Evolutionary conservation across 352 stramenopile genomes (phyloP), one percentile per base, ranked within the genome.

Genomic region (Globisporangium abappressorium): DNA sequence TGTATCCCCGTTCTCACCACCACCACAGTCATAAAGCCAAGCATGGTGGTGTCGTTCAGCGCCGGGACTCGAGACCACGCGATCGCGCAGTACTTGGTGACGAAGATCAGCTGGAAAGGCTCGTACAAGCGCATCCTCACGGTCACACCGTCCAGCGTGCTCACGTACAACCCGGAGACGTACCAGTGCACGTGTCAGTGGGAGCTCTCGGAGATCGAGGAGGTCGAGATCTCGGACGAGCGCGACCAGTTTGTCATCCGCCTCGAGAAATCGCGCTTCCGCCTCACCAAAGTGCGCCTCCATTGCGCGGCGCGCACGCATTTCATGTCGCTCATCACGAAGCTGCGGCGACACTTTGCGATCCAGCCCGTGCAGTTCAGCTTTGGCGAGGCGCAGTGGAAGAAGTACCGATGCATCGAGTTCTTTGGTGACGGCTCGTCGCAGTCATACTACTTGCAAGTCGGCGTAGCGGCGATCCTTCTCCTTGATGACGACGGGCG

Each of bases 171-270:
- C 65, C 77, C 77, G 0, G 81, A 91, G 58, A 85, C 81, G 55
- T 91, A 87, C 62, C 68, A 77, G 57, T 91, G 85, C 77, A 91
- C 85, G 30, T 81, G 87, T 61, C 78, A 88, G 38, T 93, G 84
- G 84, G 77, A 87, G 18, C 79, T 91, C 58, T 72, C 65, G 12
- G 79, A 90, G 53, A 89, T 93, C 63, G 79, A 78, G 24, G 73
- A 74, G 51, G 73, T 90, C 12, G 80, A 90, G 61, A 54, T 84
- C 28, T 69, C 65, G 3, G 36, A 49, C 2, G 75, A 77, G 49
- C 70, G 69, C 0, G 75, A 89, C 62, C 80, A 83, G 66, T 91
- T 92, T 41, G 61, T 91, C 2, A 30, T 92, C 5, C 61, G 77
- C n/a, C 71, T 92, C 18, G 81, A 91, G 57, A 86, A 85, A 57